Percentiles rank a stretch among this genome's conserved stretches.
Evolutionary conservation across 441 rosid species (phyloP).

Genomic region (Syzygium syzygioides): DNA sequence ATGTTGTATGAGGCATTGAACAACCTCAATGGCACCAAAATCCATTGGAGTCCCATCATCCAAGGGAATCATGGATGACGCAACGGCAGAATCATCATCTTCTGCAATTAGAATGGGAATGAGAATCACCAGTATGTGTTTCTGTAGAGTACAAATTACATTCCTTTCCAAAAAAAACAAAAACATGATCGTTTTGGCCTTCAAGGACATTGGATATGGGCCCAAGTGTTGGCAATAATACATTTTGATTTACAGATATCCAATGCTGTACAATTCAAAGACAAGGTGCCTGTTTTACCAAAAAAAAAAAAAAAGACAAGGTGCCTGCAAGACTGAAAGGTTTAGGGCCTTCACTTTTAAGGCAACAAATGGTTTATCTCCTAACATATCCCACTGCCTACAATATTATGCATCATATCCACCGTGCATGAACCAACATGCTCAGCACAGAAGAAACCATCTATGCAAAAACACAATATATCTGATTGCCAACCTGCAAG

Average conservation of each 20-base stretch:
- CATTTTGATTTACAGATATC: not conserved
- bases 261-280: not conserved
- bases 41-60: conserved; percentile 72
- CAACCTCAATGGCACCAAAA: conserved; percentile 73
- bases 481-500: conserved; percentile 53
- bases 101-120: conserved; percentile 31
- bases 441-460: not conserved
- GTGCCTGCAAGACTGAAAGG: not conserved
- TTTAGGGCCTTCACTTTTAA: not conserved
- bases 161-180: not conserved
- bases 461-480: not conserved
- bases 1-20: conserved; percentile 81
- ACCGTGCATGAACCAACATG: not conserved
- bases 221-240: not conserved
- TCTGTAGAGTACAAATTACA: not conserved
- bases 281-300: not conserved
- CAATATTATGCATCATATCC: not conserved
- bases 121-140: not conserved
- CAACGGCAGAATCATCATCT: conserved; percentile 60
- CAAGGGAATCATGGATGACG: conserved; percentile 66
- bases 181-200: not conserved
- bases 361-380: not conserved
- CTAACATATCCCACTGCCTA: not conserved
- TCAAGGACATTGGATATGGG: not conserved
- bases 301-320: no score